Evolutionary conservation across 2,329 filamentous ascomycete species (phyloP).

Genomic region (Neospermospora avenae): DNA sequence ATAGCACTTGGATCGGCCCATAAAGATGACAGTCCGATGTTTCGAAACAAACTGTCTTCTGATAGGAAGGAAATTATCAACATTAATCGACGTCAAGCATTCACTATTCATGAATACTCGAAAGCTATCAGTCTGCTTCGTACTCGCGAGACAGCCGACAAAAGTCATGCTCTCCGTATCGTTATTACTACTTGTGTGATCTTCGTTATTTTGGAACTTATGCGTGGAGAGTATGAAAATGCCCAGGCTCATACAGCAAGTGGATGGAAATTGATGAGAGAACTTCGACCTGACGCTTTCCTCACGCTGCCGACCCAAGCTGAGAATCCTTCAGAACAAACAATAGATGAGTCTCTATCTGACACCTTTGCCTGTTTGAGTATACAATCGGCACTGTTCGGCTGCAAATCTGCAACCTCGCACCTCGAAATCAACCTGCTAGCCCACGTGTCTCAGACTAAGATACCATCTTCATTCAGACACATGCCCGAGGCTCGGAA

Average conservation of each 20-base stretch:
- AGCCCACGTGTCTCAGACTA: not conserved
- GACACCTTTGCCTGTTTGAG: not conserved
- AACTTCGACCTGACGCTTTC: not conserved
- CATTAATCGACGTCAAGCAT: not conserved
- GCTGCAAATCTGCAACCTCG: not conserved
- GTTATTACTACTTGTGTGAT: constrained; percentile 15
- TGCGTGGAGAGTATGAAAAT: not conserved
- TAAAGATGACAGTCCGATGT: constrained; percentile 3
- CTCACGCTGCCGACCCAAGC: not conserved
- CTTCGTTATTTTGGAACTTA: constrained; percentile 8
- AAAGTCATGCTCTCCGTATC: constrained; percentile 2
- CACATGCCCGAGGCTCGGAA: not conserved
- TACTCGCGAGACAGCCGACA: not conserved
- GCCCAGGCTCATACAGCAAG: not conserved
- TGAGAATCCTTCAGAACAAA: not conserved
- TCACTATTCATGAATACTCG: constrained; percentile 9
- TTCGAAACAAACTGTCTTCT: not conserved
- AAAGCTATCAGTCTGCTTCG: constrained; percentile 6
- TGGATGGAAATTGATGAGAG: constrained; percentile 4
- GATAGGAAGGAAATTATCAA: not conserved
- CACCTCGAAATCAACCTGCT: constrained; percentile 1
- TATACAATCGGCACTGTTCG: constrained; percentile 1
- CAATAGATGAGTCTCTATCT: constrained; percentile 1
- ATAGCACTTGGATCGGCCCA: constrained; percentile 11
- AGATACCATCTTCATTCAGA: not conserved